phyloP scores from a whole-genome alignment of 768 basidiomycete species.

The Leucocoprinus leucothites region DNA sequence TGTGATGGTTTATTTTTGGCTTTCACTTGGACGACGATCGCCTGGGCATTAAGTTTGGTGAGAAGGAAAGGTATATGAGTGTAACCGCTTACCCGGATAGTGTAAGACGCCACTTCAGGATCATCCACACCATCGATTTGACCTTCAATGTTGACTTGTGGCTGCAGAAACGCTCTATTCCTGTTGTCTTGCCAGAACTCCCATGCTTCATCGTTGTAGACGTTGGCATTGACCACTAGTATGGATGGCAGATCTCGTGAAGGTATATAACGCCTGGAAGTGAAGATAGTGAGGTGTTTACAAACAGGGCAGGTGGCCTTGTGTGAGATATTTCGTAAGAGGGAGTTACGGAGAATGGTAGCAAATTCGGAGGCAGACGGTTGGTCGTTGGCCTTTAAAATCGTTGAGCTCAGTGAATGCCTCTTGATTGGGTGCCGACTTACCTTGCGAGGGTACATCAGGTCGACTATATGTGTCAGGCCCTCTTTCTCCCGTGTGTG shows the following conservation, averaged over 20 bases:
- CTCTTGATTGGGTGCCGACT: slow-evolving; percentile 9
- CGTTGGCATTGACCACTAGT: slow-evolving; percentile 81
- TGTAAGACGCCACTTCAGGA: slow-evolving; percentile 55
- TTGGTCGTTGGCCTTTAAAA: slow-evolving; percentile 1
- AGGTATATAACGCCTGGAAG: slow-evolving; percentile 63
- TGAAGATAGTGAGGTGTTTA: slow-evolving; percentile 72
- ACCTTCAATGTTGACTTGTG: slow-evolving; percentile 54
- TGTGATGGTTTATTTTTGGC: slow-evolving; percentile 74
- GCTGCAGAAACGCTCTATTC: slow-evolving; percentile 55
- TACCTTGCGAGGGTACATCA: slow-evolving; percentile 86
- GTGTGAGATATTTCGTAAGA: slow-evolving; percentile 79
- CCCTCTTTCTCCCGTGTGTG: slow-evolving; percentile 70
- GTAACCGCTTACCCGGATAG: slow-evolving; percentile 57
- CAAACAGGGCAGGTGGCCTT: slow-evolving; percentile 86
- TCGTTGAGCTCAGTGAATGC: background rate
- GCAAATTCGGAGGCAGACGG: slow-evolving; percentile 48
- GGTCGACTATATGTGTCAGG: slow-evolving; percentile 79
- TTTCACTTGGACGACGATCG: slow-evolving; percentile 77
- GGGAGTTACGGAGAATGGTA: slow-evolving; percentile 67
- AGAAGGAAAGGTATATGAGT: background rate
- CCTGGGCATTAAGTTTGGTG: slow-evolving; percentile 37
- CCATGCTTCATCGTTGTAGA: slow-evolving; percentile 71
- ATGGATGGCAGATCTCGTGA: slow-evolving; percentile 74
- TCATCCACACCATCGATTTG: slow-evolving; percentile 60
- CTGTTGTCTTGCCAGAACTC: slow-evolving; percentile 73